phyloP scores from a whole-genome alignment of 345 rosid genomes.

The Populus tremula region DNA sequence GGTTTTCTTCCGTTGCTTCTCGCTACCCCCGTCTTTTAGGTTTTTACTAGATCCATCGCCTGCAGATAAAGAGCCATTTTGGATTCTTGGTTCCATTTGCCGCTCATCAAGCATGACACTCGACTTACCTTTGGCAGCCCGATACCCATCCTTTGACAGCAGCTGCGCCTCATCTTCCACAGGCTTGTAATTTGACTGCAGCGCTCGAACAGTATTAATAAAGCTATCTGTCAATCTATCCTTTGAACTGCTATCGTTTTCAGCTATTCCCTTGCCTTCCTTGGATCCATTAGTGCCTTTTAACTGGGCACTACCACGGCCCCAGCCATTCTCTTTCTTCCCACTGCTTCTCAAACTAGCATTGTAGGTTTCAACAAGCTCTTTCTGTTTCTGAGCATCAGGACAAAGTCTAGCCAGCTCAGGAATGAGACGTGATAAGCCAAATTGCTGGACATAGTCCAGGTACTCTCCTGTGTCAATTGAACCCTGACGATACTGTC shows the following conservation, averaged over 20 bases:
- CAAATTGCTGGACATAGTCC: conserved; percentile 59
- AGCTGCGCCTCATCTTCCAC: conserved; percentile 54
- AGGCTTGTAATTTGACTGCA: conserved; percentile 49
- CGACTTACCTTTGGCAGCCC: conserved; percentile 51
- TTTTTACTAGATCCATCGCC: conserved; percentile 31
- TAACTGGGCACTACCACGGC: conserved; percentile 9
- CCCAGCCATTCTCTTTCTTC: conserved; percentile 32
- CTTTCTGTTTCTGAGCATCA: conserved; percentile 77
- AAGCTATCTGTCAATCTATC: conserved; percentile 57
- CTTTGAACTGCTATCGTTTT: conserved; percentile 33
- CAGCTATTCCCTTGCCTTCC: conserved; percentile 43
- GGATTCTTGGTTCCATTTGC: conserved; percentile 22
- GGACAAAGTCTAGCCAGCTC: conserved; percentile 89
- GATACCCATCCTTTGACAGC: conserved; percentile 58
- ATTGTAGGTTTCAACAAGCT: conserved; percentile 65
- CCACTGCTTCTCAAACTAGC: conserved; percentile 37
- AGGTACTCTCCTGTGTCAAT: conserved; percentile 61
- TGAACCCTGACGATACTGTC: conserved; percentile 75
- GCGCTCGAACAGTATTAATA: conserved; percentile 52
- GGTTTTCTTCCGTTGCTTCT: conserved; percentile 69
- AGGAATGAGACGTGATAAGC: conserved; percentile 65
- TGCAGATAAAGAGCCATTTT: conserved; percentile 20
- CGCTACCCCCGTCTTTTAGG: conserved; percentile 33
- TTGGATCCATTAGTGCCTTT: conserved; percentile 27
- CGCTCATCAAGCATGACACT: conserved; percentile 32